Conservation (phyloP, 805 yeast species). For the Lachancea sp. region DNA sequence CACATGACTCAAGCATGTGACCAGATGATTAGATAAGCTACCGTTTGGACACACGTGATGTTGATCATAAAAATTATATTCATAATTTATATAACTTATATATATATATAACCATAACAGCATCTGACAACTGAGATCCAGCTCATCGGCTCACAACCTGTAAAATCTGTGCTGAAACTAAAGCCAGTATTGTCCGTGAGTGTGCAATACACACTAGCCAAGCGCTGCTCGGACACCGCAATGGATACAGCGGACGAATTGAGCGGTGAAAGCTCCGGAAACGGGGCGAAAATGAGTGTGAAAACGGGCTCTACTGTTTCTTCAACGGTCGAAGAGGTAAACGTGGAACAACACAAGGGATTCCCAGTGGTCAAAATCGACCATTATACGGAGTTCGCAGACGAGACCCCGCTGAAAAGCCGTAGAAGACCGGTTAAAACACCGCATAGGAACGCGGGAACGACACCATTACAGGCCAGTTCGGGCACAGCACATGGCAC, state of each 20-base stretch:
- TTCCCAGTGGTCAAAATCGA: conserved; percentile 14
- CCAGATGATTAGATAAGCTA: no score
- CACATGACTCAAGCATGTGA: no score
- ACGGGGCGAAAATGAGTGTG: background rate
- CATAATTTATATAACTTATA: no score
- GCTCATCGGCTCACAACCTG: no score
- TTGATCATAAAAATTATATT: no score
- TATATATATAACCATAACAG: no score
- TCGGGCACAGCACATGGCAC: background rate
- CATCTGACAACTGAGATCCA: no score
- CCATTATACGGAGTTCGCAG: conserved; percentile 2
- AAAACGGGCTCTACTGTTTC: background rate
- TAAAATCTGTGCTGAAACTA: no score
- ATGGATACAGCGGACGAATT: background rate
- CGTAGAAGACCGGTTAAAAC: conserved; percentile 3
- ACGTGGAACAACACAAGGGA: background rate
- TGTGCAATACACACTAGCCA: background rate
- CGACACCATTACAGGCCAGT: background rate
- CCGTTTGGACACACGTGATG: no score
- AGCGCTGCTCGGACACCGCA: background rate
- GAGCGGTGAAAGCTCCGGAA: background rate
- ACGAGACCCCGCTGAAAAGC: conserved; percentile 6
- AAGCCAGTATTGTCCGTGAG: background rate
- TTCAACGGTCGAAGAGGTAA: background rate
- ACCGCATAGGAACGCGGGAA: background rate